Evolutionary conservation across 2,329 filamentous ascomycete genomes (phyloP), one percentile per base, ranked within the genome.

Genomic region (Penicillium concentricum): DNA sequence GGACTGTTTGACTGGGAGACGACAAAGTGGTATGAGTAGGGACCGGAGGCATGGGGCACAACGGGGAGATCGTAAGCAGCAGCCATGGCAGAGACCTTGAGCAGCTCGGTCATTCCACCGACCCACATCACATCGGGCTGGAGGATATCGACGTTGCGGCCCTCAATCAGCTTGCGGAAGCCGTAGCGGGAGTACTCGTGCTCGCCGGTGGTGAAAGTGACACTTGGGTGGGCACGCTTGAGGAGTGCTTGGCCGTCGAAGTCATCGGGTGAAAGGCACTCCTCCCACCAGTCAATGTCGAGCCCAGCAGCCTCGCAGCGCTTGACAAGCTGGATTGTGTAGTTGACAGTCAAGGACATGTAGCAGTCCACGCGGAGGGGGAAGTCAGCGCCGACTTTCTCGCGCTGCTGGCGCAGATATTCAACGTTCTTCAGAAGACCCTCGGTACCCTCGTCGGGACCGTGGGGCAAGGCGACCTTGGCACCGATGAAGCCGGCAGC

Each of bases 111-210:
- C 81, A 97, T 75, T 60, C 92, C 92, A 61, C 92, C 92, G 15
- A 96, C 86, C 92, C 92, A 97, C 92, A 97, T 97, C 62, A 97
- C 92, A 70, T 97, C 92, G 15, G 92, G 92, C 78, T 96, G 92
- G 68, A 97, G 86, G 66, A 97, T 96, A 73, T 97, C 92, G 58
- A 97, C 80, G 76, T 96, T 95, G 64, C 92, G 90, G 54, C 88
- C 89, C 76, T 96, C 91, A 61, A 97, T 87, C 42, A 97, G 84
- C 80, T 96, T 95, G 65, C 93, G 89, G 85, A 97, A 97, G 30
- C 92, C 92, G 71, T 92, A 97, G 67, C 91, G 84, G 7, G 91
- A 95, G 80, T 92, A 97, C 75, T 97, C 92, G 78, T 97, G 92
- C 79, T 97, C 92, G 63, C 92, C 92, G 1, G 92, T 96, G 18